These are phyloP conservation scores for Rhododendron williamsianum DNA, from an alignment of 148 eudicot species.

Conservation along the genomic window DNA sequence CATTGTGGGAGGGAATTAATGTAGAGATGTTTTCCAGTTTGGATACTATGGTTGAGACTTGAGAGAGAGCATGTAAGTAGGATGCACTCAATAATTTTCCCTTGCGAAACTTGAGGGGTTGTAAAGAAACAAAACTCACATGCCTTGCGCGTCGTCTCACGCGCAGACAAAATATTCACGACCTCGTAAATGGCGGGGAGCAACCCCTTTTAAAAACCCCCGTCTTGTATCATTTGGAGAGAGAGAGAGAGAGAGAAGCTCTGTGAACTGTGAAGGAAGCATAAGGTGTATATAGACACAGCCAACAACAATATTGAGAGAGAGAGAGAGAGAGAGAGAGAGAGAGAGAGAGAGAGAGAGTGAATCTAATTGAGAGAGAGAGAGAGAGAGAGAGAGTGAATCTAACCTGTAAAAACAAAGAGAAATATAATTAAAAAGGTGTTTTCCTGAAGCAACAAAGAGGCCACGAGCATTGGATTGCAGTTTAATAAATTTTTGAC, in stretches of 20 bases:
- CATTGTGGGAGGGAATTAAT: no score
- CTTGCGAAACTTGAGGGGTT: neutral
- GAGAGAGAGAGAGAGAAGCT: neutral
- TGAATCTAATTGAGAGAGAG: neutral
- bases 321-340: neutral
- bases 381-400: neutral
- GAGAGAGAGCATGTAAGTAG: neutral
- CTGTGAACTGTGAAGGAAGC: neutral
- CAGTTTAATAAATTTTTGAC: conserved; percentile 9
- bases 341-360: neutral
- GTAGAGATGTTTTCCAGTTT: no score
- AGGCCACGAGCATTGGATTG: neutral
- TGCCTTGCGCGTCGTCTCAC: neutral
- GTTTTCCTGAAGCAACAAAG: neutral
- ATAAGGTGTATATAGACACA: neutral
- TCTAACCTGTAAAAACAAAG: neutral
- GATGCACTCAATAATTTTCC: neutral
- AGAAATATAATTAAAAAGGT: neutral
- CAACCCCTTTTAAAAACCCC: neutral
- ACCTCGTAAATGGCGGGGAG: neutral
- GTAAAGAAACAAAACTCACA: neutral
- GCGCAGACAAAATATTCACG: neutral
- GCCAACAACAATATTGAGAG: neutral
- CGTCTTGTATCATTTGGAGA: neutral
- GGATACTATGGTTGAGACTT: neutral